These are phyloP conservation scores for Elaeis oleifera DNA, from an alignment of 202 grass and related monocot species.

Conservation along the genomic window DNA sequence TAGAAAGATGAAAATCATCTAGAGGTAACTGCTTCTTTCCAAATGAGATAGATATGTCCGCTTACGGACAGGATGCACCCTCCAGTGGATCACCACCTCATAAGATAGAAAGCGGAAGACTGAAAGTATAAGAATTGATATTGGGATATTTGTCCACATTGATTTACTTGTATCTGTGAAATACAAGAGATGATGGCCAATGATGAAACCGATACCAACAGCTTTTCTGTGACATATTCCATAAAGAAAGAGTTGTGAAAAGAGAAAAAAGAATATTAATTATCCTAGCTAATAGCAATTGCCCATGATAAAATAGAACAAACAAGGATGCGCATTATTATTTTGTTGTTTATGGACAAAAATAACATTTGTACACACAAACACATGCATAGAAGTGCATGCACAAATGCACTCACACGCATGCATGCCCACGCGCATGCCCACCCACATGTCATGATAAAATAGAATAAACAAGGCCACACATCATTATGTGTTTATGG, in stretches of 20 bases:
- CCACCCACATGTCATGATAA: no score
- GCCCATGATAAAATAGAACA: no score
- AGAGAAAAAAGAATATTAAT: neutral
- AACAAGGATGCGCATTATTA: no score
- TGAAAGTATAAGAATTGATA: slow-evolving; percentile 86
- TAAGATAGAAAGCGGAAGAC: slow-evolving; percentile 74
- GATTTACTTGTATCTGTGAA: slow-evolving; percentile 97
- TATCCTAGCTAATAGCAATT: no score
- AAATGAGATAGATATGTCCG: slow-evolving; percentile 61
- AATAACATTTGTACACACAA: no score
- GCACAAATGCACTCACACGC: no score
- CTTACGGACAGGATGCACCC: slow-evolving; percentile 47
- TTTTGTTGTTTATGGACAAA: no score
- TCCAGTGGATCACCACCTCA: slow-evolving; percentile 84
- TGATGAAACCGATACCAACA: neutral
- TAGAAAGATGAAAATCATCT: slow-evolving; percentile 66
- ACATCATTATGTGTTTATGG: no score
- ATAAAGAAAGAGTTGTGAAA: neutral
- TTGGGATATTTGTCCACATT: slow-evolving; percentile 99
- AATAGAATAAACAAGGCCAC: no score
- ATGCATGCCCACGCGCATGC: no score
- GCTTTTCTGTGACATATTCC: neutral
- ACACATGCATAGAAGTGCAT: no score
- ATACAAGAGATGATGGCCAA: slow-evolving; percentile 24
- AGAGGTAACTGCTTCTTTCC: slow-evolving; percentile 52